These are phyloP conservation scores for Gaultheria prostrata DNA, from an alignment of 148 eudicot species.

Conservation along the genomic window DNA sequence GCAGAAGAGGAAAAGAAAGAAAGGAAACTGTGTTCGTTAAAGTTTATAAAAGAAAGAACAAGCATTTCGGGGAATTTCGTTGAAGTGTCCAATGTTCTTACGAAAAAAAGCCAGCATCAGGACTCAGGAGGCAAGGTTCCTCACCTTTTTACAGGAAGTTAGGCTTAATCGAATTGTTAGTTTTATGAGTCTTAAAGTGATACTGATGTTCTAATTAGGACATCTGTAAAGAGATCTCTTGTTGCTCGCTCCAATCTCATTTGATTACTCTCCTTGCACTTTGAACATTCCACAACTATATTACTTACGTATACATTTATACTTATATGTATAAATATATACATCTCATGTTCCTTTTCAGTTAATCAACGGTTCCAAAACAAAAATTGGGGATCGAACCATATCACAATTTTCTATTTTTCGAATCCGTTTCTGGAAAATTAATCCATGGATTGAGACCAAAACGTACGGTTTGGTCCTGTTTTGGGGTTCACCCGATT, in stretches of 20 bases:
- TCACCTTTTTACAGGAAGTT: neutral
- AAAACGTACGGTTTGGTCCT: no score
- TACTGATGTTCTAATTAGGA: neutral
- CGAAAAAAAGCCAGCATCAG: neutral
- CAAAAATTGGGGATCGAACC: no score
- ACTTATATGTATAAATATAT: no score
- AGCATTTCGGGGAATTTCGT: neutral
- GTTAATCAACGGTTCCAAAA: no score
- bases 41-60: neutral
- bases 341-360: no score
- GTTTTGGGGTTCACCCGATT: no score
- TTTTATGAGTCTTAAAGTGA: neutral
- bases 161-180: neutral
- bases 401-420: no score
- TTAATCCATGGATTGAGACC: no score
- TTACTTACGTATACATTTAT: no score
- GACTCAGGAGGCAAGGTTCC: neutral
- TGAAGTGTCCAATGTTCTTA: neutral
- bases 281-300: no score
- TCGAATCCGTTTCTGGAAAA: no score
- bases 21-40: neutral
- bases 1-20: conserved; percentile 16
- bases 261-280: no score
- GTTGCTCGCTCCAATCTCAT: neutral
- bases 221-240: neutral